Percentiles rank a stretch among this genome's conserved stretches.
These are phyloP conservation scores for Thalassiosira hispida DNA, from an alignment of 352 stramenopile species.

Conservation along the genomic window DNA sequence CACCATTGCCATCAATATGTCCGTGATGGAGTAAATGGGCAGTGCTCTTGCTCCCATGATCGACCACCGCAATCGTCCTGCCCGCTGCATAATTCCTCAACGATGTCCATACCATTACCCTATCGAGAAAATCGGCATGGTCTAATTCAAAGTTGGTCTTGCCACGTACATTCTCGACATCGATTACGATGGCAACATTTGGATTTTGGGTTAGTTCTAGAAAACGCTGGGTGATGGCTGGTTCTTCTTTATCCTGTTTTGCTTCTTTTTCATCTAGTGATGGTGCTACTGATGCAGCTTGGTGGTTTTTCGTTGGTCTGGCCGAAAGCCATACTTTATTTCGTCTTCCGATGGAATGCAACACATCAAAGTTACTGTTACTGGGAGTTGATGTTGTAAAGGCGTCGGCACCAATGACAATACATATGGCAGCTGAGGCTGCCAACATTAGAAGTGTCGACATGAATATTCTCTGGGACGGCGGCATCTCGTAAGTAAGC, in stretches of 20 bases:
- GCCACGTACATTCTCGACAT: conserved; percentile 47
- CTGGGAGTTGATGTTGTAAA: too few relatives aligned
- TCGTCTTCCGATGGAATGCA: too few relatives aligned
- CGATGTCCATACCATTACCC: conserved; percentile 41
- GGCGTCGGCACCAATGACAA: not conserved
- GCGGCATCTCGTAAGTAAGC: too few relatives aligned
- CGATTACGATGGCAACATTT: conserved; percentile 35
- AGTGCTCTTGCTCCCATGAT: conserved; percentile 45
- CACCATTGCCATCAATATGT: conserved; percentile 6
- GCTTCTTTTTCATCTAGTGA: too few relatives aligned
- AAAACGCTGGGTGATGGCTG: conserved; percentile 37
- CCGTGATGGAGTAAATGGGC: conserved; percentile 41
- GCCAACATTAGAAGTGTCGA: too few relatives aligned
- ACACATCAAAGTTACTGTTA: too few relatives aligned
- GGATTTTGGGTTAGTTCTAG: conserved; percentile 34
- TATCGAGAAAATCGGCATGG: conserved; percentile 50
- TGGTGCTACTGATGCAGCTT: too few relatives aligned
- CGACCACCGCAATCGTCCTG: conserved; percentile 42
- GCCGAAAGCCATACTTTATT: too few relatives aligned
- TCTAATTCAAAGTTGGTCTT: conserved; percentile 54
- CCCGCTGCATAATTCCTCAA: conserved; percentile 30
- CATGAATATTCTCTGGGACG: too few relatives aligned
- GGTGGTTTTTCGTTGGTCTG: too few relatives aligned
- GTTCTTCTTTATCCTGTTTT: not conserved
- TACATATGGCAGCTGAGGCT: not conserved